Evolutionary conservation across 1,284 basidiomycete genomes (phyloP).

Genomic region (Anthracocystis setariae): DNA sequence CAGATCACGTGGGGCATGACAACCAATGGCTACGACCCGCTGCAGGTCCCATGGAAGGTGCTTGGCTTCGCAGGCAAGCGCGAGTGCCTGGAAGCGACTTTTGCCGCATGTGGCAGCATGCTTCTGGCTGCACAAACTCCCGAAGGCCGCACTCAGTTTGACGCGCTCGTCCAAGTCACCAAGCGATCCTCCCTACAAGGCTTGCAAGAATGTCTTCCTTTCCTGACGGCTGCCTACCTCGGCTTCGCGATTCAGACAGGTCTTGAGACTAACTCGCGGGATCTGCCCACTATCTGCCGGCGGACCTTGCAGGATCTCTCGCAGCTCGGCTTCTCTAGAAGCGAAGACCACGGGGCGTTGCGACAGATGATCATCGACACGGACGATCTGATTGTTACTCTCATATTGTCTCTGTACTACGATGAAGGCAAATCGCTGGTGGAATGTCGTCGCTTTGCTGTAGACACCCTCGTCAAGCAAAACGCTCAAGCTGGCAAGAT

Average conservation of each 20-base stretch:
- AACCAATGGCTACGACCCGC: conserved; percentile 71
- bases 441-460: conserved; percentile 7
- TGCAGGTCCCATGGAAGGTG: conserved; percentile 76
- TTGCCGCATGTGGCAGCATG: conserved; percentile 42
- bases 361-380: conserved; percentile 18
- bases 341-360: conserved; percentile 6
- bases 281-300: conserved; percentile 6
- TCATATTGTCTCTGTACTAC: conserved; percentile 27
- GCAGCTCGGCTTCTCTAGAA: conserved; percentile 17
- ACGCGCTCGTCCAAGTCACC: conserved; percentile 75
- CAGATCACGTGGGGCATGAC: conserved; percentile 72
- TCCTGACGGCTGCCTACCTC: conserved; percentile 76
- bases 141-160: conserved; percentile 72
- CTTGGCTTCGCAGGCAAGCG: conserved; percentile 76
- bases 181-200: conserved; percentile 73
- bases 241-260: conserved; percentile 70
- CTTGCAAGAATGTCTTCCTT: conserved; percentile 76
- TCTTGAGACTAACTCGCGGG: conserved; percentile 21
- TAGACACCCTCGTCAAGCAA: conserved; percentile 12
- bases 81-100: conserved; percentile 36
- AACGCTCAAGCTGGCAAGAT: conserved; percentile 3
- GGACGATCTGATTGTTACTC: conserved; percentile 26
- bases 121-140: conserved; percentile 46
- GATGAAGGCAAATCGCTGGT: conserved; percentile 14
- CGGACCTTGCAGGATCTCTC: conserved; percentile 16